Percentiles rank a stretch among this genome's conserved stretches.
Evolutionary conservation across 2,329 filamentous ascomycete species (phyloP).

Genomic region (Colletotrichum somersetense): DNA sequence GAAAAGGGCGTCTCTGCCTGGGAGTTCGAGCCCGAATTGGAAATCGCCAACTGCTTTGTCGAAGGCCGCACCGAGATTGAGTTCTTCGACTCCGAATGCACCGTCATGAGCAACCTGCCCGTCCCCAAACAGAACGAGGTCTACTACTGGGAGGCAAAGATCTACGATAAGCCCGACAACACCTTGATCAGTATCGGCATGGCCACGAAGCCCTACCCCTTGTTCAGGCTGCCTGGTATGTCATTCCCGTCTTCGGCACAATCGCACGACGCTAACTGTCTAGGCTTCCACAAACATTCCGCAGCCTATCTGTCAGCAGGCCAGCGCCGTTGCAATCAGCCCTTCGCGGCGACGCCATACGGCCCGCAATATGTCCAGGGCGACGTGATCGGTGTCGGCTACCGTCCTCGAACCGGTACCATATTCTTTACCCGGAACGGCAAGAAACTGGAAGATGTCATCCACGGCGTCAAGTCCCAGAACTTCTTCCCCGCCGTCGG

Average conservation of each 20-base stretch:
- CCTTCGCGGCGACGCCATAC: conserved; percentile 84
- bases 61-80: conserved; percentile 97
- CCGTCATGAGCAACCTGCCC: conserved; percentile 95
- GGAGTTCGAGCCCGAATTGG: conserved; percentile 99
- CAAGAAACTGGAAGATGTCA: conserved; percentile 95
- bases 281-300: conserved; percentile 92
- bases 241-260: conserved; percentile 41
- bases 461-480: conserved; percentile 90
- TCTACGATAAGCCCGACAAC: conserved; percentile 95
- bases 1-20: conserved; percentile 99
- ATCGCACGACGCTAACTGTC: conserved; percentile 23
- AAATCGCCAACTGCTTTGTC: conserved; percentile 99
- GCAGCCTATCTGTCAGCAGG: conserved; percentile 92
- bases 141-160: conserved; percentile 99
- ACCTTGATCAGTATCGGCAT: conserved; percentile 92
- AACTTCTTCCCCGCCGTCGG: conserved; percentile 99
- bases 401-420: conserved; percentile 91
- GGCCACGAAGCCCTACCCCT: conserved; percentile 95
- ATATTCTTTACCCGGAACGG: conserved; percentile 99
- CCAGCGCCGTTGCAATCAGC: conserved; percentile 90
- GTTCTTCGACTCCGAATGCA: conserved; percentile 98
- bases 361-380: conserved; percentile 90
- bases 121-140: conserved; percentile 99
- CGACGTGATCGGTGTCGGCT: conserved; percentile 95
- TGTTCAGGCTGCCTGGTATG: conserved; percentile 93